Evolutionary conservation across 352 stramenopile genomes (phyloP).

Genomic region (Phytophthora vignae): DNA sequence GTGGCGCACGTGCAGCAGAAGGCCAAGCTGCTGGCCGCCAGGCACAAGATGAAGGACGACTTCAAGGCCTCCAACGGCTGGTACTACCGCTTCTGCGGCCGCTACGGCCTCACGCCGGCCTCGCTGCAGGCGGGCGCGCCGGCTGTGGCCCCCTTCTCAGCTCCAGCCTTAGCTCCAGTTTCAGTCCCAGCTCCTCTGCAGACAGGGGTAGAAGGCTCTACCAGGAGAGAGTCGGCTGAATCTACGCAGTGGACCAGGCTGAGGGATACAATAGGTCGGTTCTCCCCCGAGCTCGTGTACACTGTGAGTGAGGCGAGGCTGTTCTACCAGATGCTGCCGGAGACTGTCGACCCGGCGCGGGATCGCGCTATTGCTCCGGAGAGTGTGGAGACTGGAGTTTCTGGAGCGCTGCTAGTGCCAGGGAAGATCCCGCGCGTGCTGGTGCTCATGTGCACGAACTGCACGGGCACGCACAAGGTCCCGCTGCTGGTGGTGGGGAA

Average conservation of each 20-base stretch:
- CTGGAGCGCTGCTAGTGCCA: background rate
- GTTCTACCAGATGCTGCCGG: constrained; percentile 63
- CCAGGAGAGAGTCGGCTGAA: constrained; percentile 11
- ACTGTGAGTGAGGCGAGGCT: constrained; percentile 57
- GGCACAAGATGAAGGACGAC: constrained; percentile 50
- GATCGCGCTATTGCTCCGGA: background rate
- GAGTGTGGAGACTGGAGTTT: constrained; percentile 13
- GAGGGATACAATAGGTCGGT: constrained; percentile 36
- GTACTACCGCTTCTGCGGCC: constrained; percentile 81
- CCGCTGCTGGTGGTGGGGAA: constrained; percentile 61
- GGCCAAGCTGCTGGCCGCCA: constrained; percentile 50
- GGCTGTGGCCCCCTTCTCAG: background rate
- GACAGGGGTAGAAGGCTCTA: background rate
- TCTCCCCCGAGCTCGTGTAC: constrained; percentile 57
- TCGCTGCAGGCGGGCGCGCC: constrained; percentile 35
- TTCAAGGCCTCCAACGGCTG: constrained; percentile 80
- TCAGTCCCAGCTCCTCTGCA: background rate
- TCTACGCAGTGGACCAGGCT: constrained; percentile 36
- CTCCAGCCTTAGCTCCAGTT: no score
- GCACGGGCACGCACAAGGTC: constrained; percentile 65
- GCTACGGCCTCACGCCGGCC: constrained; percentile 61
- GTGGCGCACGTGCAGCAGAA: constrained; percentile 70
- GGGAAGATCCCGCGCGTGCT: constrained; percentile 48
- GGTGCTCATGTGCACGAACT: constrained; percentile 61
- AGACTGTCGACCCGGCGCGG: constrained; percentile 1